Percentiles rank a stretch among this genome's conserved stretches.
Conservation (phyloP, 805 yeast genomes). For the Candida khao-thaluensis region DNA sequence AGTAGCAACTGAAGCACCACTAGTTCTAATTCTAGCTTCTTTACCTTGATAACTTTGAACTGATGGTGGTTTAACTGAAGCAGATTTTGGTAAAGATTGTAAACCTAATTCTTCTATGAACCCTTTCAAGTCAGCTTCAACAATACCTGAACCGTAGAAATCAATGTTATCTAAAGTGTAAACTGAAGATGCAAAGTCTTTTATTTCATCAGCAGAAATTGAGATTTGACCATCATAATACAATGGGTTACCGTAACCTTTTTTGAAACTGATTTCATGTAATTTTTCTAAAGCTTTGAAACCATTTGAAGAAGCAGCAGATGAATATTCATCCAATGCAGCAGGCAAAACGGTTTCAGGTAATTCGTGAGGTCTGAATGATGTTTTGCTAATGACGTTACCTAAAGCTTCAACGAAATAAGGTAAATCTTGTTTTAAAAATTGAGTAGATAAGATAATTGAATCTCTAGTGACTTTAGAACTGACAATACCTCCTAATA, state of each 20-base stretch:
- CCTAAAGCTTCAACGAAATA: constrained; percentile 86
- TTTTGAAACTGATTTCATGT: constrained; percentile 79
- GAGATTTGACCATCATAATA: constrained; percentile 65
- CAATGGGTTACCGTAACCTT: constrained; percentile 83
- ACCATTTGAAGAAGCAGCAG: constrained; percentile 50
- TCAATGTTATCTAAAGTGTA: constrained; percentile 71
- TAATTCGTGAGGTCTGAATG: constrained; percentile 81
- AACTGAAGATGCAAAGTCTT: constrained; percentile 61
- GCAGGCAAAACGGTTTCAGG: constrained; percentile 80
- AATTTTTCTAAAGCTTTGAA: constrained; percentile 72
- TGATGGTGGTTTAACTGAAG: constrained; percentile 40
- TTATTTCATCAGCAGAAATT: constrained; percentile 60
- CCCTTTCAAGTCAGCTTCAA: constrained; percentile 62
- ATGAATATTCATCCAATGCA: constrained; percentile 61
- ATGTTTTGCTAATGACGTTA: constrained; percentile 65
- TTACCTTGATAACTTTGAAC: constrained; percentile 57
- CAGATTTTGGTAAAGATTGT: constrained; percentile 60
- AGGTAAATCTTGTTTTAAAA: constrained; percentile 86
- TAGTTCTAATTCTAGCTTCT: constrained; percentile 62
- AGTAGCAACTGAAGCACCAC: constrained; percentile 69
- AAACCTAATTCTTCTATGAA: constrained; percentile 69
- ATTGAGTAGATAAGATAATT: constrained; percentile 74
- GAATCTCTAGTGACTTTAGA: constrained; percentile 79
- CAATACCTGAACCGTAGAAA: constrained; percentile 72
- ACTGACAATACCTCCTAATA: constrained; percentile 79